Base-by-base conservation (phyloP, 768 basidiomycete species). In the Leccinum rimulosum region DNA sequence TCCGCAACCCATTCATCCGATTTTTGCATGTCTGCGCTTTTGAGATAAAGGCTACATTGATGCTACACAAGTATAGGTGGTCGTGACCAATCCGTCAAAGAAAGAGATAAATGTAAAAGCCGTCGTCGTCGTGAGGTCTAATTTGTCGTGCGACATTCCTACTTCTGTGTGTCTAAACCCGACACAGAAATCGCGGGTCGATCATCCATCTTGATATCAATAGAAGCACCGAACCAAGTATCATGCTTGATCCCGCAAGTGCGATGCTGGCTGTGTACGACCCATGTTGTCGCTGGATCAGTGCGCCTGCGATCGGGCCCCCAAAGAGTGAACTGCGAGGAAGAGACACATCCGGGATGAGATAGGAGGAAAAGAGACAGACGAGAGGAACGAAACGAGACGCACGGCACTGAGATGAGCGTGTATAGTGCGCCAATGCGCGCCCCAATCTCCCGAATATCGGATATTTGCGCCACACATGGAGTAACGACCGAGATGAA, bases 381-480 rank as follows among this genome's bases (percentile, higher is more conserved):
- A 33, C 4, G 55, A 8, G 19, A 22, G n/a, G 15, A 25, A 30
- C 53, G 14, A 45, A 60, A n/a, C 17, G 28, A 40, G 5, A 86
- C 88, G 79, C 71, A 90, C 87, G 87, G 86, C 40, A 89, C 76
- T 0, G 88, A 84, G 22, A 88, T 82, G 14, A 87, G 71, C 19
- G 77, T 84, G 65, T 88, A 89, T 45, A 89, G 66, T 59, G 84
- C 73, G 19, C 88, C 88, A 47, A 89, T 83, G 50, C 85, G 77
- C 25, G 79, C 78, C 4, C 88, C 88, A 51, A 88, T 82, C 65
- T 83, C 80, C 8, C 75, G 65, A 22, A 80, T 73, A 40, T 86
- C 79, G 35, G 86, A 85, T 54, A 89, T 86, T 64, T 86, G 84
- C 22, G 80, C 85, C 25, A 90, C 79, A 64, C 86, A 88, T 0